Percentiles rank a stretch among this genome's conserved stretches.
phyloP scores from a whole-genome alignment of 345 rosid species.

The Draba incana region DNA sequence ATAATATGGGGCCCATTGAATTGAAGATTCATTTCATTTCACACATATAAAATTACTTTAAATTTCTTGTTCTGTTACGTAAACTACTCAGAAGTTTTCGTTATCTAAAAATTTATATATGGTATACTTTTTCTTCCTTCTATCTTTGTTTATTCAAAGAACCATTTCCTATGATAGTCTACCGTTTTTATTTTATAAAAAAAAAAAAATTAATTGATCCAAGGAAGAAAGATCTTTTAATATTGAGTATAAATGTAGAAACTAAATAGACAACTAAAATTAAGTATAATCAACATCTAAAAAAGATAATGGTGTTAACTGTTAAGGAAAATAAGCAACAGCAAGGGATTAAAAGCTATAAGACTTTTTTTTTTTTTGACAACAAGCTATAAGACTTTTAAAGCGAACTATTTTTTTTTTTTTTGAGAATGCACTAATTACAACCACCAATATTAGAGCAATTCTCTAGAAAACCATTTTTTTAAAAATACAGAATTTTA shows the following conservation, averaged over 20 bases:
- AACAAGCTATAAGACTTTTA: too few species aligned
- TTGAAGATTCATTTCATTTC: neutral
- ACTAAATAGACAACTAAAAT: too few species aligned
- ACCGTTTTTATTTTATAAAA: neutral
- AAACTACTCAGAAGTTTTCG: conserved; percentile 34
- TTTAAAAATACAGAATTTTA: neutral
- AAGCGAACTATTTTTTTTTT: too few species aligned
- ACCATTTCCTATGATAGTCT: neutral
- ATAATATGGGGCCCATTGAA: neutral
- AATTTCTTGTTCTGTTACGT: conserved; percentile 11
- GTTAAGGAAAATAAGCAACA: too few species aligned
- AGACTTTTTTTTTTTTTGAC: too few species aligned
- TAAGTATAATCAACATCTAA: too few species aligned
- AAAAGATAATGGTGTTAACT: too few species aligned
- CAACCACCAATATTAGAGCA: neutral
- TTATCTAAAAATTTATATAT: too few species aligned
- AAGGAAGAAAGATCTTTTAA: neutral
- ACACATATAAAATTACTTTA: conserved; percentile 7
- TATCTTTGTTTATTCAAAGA: neutral
- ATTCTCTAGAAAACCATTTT: neutral
- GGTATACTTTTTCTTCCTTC: neutral
- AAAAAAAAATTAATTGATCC: neutral
- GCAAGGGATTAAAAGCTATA: too few species aligned
- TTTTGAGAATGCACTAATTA: neutral
- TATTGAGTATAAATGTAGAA: too few species aligned